These are phyloP conservation scores for Pythium sp. DNA, from an alignment of 352 stramenopile genomes.

Conservation along the genomic window DNA sequence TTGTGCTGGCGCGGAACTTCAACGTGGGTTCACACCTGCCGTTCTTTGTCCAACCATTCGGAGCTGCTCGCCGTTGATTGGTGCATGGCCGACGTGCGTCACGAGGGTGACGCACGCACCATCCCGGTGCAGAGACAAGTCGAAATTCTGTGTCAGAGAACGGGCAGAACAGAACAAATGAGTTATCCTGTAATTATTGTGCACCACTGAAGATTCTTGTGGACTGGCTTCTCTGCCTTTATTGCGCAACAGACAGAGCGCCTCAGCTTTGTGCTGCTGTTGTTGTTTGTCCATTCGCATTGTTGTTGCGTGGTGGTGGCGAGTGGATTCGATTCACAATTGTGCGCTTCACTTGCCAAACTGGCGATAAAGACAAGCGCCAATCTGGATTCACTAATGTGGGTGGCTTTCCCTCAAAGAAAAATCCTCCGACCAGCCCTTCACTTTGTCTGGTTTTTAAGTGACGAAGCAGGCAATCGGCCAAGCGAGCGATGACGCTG, in stretches of 20 bases:
- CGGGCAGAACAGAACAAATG: neutral
- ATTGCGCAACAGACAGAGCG: neutral
- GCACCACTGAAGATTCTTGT: constrained; percentile 3
- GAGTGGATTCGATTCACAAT: neutral
- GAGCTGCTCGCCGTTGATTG: constrained; percentile 2
- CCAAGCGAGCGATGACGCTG: neutral
- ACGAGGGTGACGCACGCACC: neutral
- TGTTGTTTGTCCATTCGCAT: neutral
- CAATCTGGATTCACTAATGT: neutral
- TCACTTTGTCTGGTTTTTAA: neutral
- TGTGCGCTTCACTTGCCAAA: neutral
- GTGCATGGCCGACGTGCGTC: neutral
- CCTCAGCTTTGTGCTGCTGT: neutral
- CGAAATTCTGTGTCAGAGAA: neutral
- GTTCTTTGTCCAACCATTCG: no score
- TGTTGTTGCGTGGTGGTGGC: neutral
- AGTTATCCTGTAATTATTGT: constrained; percentile 5
- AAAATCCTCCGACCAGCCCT: neutral
- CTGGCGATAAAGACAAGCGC: neutral
- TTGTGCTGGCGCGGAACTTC: neutral
- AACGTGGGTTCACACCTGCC: no score
- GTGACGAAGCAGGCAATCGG: neutral
- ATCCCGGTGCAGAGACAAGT: constrained; percentile 10
- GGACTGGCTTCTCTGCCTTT: neutral
- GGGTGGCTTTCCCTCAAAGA: neutral